These are phyloP conservation scores for Gossypium raimondii DNA, from an alignment of 345 rosid genomes.

Conservation along the genomic window DNA sequence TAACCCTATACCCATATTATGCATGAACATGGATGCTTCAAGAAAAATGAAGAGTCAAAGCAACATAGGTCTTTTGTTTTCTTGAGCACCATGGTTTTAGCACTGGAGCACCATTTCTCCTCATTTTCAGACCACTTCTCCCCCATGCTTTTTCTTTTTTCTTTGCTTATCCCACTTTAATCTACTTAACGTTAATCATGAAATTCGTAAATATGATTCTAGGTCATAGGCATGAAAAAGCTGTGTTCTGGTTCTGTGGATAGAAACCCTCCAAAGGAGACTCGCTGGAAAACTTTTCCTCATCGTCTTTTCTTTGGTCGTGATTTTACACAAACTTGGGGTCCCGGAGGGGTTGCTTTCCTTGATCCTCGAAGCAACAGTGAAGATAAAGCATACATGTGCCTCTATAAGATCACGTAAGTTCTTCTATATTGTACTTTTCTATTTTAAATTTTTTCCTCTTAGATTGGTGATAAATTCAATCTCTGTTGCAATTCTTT, in stretches of 20 bases:
- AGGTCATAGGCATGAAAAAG: conserved; percentile 72
- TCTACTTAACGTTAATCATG: neutral
- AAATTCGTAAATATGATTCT: conserved; percentile 14
- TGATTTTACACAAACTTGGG: conserved; percentile 61
- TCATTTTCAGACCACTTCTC: neutral
- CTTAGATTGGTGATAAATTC: neutral
- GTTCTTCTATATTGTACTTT: conserved; percentile 19
- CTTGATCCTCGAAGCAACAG: conserved; percentile 47
- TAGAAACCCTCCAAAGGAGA: conserved; percentile 63
- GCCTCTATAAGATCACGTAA: conserved; percentile 79
- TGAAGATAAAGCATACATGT: conserved; percentile 46
- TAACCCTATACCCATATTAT: neutral
- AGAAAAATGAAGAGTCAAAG: neutral
- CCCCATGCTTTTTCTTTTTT: neutral
- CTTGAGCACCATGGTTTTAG: neutral
- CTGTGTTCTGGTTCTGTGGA: conserved; percentile 72
- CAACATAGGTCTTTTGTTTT: conserved; percentile 10
- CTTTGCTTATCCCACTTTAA: neutral
- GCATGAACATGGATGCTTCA: neutral
- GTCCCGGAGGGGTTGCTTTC: conserved; percentile 89
- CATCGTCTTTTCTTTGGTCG: conserved; percentile 80
- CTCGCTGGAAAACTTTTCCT: conserved; percentile 63
- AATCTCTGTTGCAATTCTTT: neutral
- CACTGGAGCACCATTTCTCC: neutral
- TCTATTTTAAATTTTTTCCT: neutral